Percentiles rank a stretch among this genome's conserved stretches.
These are phyloP conservation scores for Fraxinus baroniana DNA, from an alignment of 305 asterid species.

Conservation along the genomic window DNA sequence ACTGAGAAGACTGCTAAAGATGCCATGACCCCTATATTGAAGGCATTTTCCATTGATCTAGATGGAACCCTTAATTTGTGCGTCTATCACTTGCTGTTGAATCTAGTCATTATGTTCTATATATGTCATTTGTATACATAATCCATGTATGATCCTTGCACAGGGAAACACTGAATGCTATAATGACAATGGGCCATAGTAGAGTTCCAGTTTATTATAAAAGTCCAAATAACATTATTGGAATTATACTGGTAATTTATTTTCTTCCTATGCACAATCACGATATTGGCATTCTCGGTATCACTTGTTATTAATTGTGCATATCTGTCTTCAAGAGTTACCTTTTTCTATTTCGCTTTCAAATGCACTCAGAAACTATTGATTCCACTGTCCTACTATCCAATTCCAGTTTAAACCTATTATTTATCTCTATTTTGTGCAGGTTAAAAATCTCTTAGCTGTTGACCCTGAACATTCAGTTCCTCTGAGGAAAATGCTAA, in stretches of 20 bases:
- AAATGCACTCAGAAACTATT: background rate
- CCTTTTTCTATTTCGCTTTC: background rate
- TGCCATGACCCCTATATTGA: conserved; percentile 94
- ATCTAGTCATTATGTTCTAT: conserved; percentile 9
- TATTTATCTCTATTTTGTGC: conserved; percentile 20
- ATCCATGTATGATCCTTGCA: conserved; percentile 15
- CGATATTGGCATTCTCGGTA: conserved; percentile 2
- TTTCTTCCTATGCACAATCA: conserved; percentile 15
- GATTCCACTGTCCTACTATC: background rate
- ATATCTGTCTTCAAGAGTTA: background rate
- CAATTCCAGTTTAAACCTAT: background rate
- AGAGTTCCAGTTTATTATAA: conserved; percentile 84
- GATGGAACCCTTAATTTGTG: conserved; percentile 88
- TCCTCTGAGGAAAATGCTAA: conserved; percentile 83
- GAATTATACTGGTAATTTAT: conserved; percentile 74
- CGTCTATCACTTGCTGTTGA: conserved; percentile 37
- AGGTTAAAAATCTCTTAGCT: conserved; percentile 93
- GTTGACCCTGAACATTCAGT: conserved; percentile 83
- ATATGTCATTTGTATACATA: background rate
- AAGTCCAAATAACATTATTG: conserved; percentile 77
- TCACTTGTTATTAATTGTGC: background rate
- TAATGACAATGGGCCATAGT: conserved; percentile 96
- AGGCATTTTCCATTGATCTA: conserved; percentile 94
- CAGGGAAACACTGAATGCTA: conserved; percentile 92
- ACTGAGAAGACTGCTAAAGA: conserved; percentile 93